phyloP scores from a whole-genome alignment of 208 protist species.

The Trypanosoma lewisi region DNA sequence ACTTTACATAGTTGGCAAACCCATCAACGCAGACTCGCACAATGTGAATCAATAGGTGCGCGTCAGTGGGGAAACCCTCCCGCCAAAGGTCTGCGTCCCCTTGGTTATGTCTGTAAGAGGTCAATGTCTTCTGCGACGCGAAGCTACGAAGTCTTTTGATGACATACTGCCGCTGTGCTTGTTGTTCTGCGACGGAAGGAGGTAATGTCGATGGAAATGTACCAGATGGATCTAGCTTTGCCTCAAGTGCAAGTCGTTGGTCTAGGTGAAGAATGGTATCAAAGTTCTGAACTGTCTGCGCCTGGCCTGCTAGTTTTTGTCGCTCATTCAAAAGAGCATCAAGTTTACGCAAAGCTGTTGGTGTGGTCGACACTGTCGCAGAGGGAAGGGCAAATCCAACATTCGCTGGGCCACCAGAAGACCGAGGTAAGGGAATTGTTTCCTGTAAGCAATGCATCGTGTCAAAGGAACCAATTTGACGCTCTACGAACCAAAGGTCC shows the following conservation, averaged over 20 bases:
- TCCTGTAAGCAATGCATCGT: conserved; percentile 64
- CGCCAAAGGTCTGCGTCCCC: conserved; percentile 55
- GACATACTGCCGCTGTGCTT: conserved; percentile 48
- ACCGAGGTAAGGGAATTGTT: conserved; percentile 19
- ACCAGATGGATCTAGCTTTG: conserved; percentile 39
- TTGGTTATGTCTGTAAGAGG: conserved; percentile 45
- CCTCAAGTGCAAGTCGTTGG: conserved; percentile 66
- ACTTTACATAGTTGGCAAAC: conserved; percentile 54
- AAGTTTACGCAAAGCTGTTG: conserved; percentile 30
- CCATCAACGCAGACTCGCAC: conserved; percentile 57
- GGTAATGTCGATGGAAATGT: conserved; percentile 38
- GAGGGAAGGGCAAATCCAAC: conserved; percentile 9
- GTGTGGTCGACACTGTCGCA: not conserved
- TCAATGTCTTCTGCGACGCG: conserved; percentile 40
- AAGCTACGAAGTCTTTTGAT: conserved; percentile 55
- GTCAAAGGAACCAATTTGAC: conserved; percentile 55
- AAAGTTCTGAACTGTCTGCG: conserved; percentile 41
- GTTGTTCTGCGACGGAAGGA: conserved; percentile 34
- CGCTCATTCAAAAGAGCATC: conserved; percentile 37
- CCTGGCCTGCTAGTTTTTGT: conserved; percentile 30
- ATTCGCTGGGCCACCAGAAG: conserved; percentile 8
- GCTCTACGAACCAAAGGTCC: conserved; percentile 55
- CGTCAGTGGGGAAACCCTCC: conserved; percentile 58
- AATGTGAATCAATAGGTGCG: conserved; percentile 79
- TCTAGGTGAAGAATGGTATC: conserved; percentile 54